Base-by-base conservation (phyloP, 306 rosid species). In the Luffa aegyptiaca region DNA sequence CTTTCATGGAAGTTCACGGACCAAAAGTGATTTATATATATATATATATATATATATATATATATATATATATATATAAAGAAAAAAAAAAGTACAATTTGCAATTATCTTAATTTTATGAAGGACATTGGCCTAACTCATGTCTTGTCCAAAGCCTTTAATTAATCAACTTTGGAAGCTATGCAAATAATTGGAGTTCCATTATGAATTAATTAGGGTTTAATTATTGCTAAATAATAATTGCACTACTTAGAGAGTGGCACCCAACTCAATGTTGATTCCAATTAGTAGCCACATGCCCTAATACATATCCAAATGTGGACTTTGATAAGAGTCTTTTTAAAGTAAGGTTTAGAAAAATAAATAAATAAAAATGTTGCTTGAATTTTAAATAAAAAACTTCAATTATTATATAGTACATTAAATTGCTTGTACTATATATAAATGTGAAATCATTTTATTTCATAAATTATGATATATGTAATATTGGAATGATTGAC, bases 191-290 rank as follows among this genome's bases (percentile, higher is more conserved):
- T 45, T 71, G 76, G 56, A 71, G 39, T 45, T 71, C 11, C 76
- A 71, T 71, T 71, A 42, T 71, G 4, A 12, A 14, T 71, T 71
- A 42, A 46, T 71, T 71, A 26, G 52, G 10, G 31, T 45, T 44
- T 71, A 46, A 45, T 71, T 71, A 71, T 45, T 71, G 76, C 5
- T 11, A 45, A 45, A 10, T 71, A 46, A 21, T 71, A 71, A 12
- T 45, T 45, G 20, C 11, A 45, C 1, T 45, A 9, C 56, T 45
- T 45, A 21, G 5, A 11, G 56, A 71, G 76, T 45, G 57, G 20
- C 39, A 45, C n/a, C 56, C 76, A 71, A 71, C 76, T 71, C 56
- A 71, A 45, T 45, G 9, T 70, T 42, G 75, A 69, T 69, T 44
- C 75, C 75, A 17, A 3, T 42, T 69, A 69, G 35, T 69, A 20